phyloP scores from a whole-genome alignment of 2,329 filamentous ascomycete species.

The Ophiostoma australiae region DNA sequence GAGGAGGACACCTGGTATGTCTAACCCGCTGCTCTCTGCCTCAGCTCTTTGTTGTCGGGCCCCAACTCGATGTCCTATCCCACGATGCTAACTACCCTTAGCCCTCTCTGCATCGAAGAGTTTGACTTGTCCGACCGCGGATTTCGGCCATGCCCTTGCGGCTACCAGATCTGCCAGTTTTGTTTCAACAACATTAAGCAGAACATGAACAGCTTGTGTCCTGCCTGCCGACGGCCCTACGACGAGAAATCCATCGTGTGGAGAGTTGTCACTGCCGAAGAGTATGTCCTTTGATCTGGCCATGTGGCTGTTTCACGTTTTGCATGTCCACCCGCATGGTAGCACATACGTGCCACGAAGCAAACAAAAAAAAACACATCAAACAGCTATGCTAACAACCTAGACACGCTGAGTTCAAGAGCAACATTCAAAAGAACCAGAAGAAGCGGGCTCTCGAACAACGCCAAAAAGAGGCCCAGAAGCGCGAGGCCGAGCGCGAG shows the following conservation, averaged over 20 bases:
- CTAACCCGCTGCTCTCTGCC: not conserved
- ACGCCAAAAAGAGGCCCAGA: conserved; percentile 91
- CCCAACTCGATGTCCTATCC: not conserved
- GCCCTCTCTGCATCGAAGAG: conserved; percentile 97
- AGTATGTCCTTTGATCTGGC: conserved; percentile 55
- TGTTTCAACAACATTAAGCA: conserved; percentile 99
- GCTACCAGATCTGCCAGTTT: conserved; percentile 99
- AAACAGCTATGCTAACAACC: conserved; percentile 11
- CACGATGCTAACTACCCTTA: conserved; percentile 39
- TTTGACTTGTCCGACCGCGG: conserved; percentile 97
- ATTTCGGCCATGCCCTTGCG: conserved; percentile 94
- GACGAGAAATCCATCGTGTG: conserved; percentile 97
- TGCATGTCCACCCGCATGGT: not conserved
- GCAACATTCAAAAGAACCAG: conserved; percentile 80
- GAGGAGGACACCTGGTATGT: conserved; percentile 65
- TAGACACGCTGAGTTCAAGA: conserved; percentile 68
- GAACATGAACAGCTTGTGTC: conserved; percentile 94
- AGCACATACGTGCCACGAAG: not conserved
- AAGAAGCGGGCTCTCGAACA: conserved; percentile 80
- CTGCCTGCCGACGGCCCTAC: conserved; percentile 92
- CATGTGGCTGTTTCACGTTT: not conserved
- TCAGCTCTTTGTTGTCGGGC: conserved; percentile 6
- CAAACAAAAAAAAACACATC: not conserved
- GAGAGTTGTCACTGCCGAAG: conserved; percentile 90
- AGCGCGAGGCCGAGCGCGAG: conserved; percentile 90